Conservation (phyloP, 2,329 filamentous ascomycete species). For the Stylonectria norvegica region DNA sequence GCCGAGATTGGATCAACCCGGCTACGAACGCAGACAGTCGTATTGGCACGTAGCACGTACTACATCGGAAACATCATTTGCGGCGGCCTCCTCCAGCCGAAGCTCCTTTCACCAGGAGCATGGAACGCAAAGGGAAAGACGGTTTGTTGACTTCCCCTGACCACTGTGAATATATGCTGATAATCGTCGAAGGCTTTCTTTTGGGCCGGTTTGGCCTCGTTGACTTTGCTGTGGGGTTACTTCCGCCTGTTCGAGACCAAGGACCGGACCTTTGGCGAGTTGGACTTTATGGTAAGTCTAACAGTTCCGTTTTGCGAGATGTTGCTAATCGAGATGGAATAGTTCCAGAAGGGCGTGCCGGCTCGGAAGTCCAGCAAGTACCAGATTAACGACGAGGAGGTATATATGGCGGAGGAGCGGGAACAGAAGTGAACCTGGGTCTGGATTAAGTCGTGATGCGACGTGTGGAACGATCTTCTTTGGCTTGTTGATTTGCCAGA, state of each 20-base stretch:
- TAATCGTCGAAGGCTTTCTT: constrained; percentile 36
- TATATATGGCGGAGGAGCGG: constrained; percentile 23
- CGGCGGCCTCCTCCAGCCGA: constrained; percentile 37
- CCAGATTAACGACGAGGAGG: constrained; percentile 34
- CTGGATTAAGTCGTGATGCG: too few relatives aligned
- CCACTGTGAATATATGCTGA: constrained; percentile 4
- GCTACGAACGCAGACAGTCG: constrained; percentile 41
- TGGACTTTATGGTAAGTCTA: constrained; percentile 40
- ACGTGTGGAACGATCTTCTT: too few relatives aligned
- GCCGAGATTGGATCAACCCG: constrained; percentile 42
- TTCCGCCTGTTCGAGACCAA: constrained; percentile 45
- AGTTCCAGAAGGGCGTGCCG: constrained; percentile 36
- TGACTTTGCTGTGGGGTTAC: constrained; percentile 40
- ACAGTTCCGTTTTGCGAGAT: background rate
- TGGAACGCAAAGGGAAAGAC: constrained; percentile 42
- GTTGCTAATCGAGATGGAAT: constrained; percentile 11
- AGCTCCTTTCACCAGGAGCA: constrained; percentile 37
- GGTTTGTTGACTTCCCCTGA: constrained; percentile 14
- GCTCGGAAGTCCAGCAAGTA: constrained; percentile 39
- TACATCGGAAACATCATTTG: constrained; percentile 41
- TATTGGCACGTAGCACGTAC: constrained; percentile 38
- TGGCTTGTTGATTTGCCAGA: too few relatives aligned
- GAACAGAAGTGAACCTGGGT: constrained; percentile 16
- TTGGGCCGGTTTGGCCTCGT: constrained; percentile 36
- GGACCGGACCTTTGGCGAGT: constrained; percentile 43